These are phyloP conservation scores for Pterulicium gracile DNA, from an alignment of 1,284 basidiomycete species.

Conservation along the genomic window DNA sequence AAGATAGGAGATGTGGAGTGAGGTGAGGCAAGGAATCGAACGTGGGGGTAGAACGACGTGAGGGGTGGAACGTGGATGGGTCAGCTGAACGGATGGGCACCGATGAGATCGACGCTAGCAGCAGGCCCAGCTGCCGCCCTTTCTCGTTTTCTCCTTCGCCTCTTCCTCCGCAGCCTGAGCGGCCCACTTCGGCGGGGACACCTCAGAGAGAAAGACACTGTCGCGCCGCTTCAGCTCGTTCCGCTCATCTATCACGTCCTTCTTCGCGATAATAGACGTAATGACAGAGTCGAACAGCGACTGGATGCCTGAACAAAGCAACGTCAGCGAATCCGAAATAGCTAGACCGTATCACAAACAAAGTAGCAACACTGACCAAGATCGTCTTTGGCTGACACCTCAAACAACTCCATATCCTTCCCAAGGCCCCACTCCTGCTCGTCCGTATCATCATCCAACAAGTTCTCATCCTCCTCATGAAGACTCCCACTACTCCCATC, in stretches of 20 bases:
- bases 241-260: conserved; percentile 68
- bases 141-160: conserved; percentile 53
- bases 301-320: conserved; percentile 48
- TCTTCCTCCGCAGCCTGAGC: conserved; percentile 75
- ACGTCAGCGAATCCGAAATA: conserved; percentile 8
- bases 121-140: conserved; percentile 51
- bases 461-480: conserved; percentile 53
- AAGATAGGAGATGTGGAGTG: conserved; percentile 10
- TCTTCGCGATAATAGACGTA: conserved; percentile 61
- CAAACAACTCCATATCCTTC: conserved; percentile 75
- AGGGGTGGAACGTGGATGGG: no score
- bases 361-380: conserved; percentile 36
- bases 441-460: conserved; percentile 36
- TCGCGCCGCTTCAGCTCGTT: conserved; percentile 69
- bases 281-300: conserved; percentile 69
- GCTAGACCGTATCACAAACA: conserved; percentile 7
- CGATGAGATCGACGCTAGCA: conserved; percentile 34
- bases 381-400: conserved; percentile 81
- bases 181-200: conserved; percentile 57
- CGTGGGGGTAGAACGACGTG: no score
- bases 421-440: conserved; percentile 64
- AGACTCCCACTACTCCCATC: conserved; percentile 57
- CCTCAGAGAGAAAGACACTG: conserved; percentile 61
- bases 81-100: no score
- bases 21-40: neutral